phyloP scores from a whole-genome alignment of 345 rosid genomes.

The Draba incana region DNA sequence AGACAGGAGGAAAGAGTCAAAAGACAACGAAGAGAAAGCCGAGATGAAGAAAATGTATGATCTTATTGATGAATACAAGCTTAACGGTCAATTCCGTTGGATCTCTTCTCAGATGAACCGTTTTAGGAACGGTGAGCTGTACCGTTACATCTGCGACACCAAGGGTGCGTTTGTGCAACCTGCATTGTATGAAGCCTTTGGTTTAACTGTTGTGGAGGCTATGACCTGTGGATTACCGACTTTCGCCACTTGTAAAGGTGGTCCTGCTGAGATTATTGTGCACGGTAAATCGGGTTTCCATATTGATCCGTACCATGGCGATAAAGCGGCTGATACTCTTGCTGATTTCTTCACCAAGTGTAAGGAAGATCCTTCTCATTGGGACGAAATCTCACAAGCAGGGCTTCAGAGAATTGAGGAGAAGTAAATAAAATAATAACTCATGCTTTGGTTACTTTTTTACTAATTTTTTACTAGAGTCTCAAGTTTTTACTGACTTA shows the following conservation, averaged over 20 bases:
- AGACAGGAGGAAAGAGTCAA: constrained; percentile 86
- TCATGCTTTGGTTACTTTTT: neutral
- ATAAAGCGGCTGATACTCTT: constrained; percentile 70
- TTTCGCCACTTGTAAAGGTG: constrained; percentile 94
- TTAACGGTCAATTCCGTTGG: constrained; percentile 93
- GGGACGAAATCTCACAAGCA: constrained; percentile 74
- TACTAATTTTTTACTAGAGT: neutral
- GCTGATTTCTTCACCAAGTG: constrained; percentile 76
- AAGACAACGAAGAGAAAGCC: constrained; percentile 87
- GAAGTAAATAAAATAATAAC: constrained; percentile 51
- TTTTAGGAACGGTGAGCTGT: constrained; percentile 94
- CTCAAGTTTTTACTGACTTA: constrained; percentile 8
- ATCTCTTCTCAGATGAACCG: constrained; percentile 84
- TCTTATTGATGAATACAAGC: constrained; percentile 60
- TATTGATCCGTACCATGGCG: constrained; percentile 92
- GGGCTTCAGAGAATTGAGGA: constrained; percentile 83
- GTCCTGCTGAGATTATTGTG: constrained; percentile 95
- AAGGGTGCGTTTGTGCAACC: constrained; percentile 85
- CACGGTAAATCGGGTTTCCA: constrained; percentile 84
- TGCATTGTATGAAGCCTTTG: constrained; percentile 94
- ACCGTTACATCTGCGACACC: constrained; percentile 86
- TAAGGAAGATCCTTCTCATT: constrained; percentile 64
- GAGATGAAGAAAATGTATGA: constrained; percentile 88
- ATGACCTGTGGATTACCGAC: constrained; percentile 99
- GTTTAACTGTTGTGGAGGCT: constrained; percentile 92